Evolutionary conservation across 495 filamentous ascomycete genomes (phyloP).

Genomic region (Trichoderma reesei): DNA sequence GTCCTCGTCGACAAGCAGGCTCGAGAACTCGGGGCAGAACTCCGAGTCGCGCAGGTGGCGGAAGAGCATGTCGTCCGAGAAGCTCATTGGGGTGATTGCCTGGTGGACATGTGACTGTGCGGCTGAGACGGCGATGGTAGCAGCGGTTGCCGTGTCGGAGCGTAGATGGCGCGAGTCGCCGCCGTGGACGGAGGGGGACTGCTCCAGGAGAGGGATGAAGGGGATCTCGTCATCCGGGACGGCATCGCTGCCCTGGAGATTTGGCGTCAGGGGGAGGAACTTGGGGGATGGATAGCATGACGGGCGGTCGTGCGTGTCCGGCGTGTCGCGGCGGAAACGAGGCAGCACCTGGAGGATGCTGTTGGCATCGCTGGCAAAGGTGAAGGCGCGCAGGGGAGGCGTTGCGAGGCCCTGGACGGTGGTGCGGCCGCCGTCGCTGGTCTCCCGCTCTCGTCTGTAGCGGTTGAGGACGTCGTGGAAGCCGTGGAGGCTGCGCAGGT

Average conservation of each 20-base stretch:
- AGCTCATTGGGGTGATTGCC: neutral
- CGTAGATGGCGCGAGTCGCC: neutral
- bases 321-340: neutral
- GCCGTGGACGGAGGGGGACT: too few relatives aligned
- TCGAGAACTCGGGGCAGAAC: neutral
- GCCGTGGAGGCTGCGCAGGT: constrained; percentile 24
- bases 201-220: constrained; percentile 2
- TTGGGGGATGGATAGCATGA: constrained; percentile 11
- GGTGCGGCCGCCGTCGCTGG: neutral
- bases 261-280: neutral
- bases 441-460: neutral
- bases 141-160: neutral
- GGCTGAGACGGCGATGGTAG: neutral
- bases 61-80: constrained; percentile 5
- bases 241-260: neutral
- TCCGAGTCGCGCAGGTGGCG: neutral
- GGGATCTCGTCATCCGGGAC: neutral
- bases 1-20: neutral
- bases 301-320: constrained; percentile 10
- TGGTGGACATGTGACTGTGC: neutral
- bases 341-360: neutral
- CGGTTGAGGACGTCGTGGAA: constrained; percentile 20
- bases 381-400: constrained; percentile 14
- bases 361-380: constrained; percentile 12
- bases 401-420: constrained; percentile 12